Evolutionary conservation across 768 basidiomycete genomes (phyloP), one percentile per base, ranked within the genome.

Genomic region (Zangia roseola): DNA sequence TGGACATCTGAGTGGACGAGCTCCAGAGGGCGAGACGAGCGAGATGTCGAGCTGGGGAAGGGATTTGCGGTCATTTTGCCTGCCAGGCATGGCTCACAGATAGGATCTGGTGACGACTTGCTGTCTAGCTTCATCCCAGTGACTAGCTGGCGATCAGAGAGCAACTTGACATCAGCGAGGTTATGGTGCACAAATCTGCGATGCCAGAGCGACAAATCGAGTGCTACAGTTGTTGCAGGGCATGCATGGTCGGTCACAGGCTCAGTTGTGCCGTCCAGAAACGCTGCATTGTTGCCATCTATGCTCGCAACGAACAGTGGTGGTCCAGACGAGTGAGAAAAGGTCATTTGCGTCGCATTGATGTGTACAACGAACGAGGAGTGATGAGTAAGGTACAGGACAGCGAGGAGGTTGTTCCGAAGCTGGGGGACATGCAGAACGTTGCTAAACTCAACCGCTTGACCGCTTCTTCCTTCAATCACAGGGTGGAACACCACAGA

Each of bases 391-490:
- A 61, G 33, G 2, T 47, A 54, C 6, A 62, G 37, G 6, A 62
- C 54, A 43, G 59, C 47, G 2, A 60, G 39, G 17, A 60, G 50
- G 25, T 59, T n/a, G n/a, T n/a, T n/a, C n/a, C n/a, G n/a, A n/a
- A n/a, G n/a, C n/a, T n/a, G n/a, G n/a, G n/a, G n/a, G n/a, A n/a
- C 56, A 55, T 61, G 59, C 7, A 62, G 35, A 17, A 62, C 57
- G 5, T 46, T 36, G 14, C 13, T 8, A 20, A 62, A 60, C 31
- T 55, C 43, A 2, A 56, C 45, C 5, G 33, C 41, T 36, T 20
- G 10, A 40, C 17, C 2, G 1, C 40, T 45, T 17, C 50, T 50
- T 16, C 37, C 40, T 24, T 31, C 36, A 10, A 45, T 36, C 10
- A 58, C 56, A 1, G 39, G 39, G n/a, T 40, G 31, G 14, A 48